These are phyloP conservation scores for Leucocoprinus leucothites DNA, from an alignment of 768 basidiomycete genomes.

Conservation along the genomic window DNA sequence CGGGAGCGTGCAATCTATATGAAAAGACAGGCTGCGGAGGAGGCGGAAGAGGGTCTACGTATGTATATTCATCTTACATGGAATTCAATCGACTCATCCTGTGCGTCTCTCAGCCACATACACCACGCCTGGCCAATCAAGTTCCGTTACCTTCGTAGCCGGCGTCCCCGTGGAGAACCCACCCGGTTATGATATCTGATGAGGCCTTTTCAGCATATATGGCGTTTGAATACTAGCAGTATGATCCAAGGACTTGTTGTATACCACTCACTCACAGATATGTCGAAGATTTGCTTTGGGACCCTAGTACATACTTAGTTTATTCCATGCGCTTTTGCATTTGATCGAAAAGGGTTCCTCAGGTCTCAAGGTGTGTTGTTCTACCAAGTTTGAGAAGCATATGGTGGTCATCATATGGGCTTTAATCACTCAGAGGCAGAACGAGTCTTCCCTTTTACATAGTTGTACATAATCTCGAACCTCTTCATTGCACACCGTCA, in stretches of 20 bases:
- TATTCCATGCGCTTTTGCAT: neutral
- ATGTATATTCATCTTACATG: constrained; percentile 24
- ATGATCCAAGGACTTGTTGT: constrained; percentile 1
- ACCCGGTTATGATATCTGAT: constrained; percentile 41
- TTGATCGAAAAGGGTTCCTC: neutral
- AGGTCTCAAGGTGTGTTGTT: neutral
- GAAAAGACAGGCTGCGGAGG: constrained; percentile 56
- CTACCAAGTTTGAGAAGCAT: neutral
- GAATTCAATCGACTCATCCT: neutral
- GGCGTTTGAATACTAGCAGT: neutral
- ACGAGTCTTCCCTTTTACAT: too few relatives aligned
- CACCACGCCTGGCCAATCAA: constrained; percentile 43
- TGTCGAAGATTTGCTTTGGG: neutral
- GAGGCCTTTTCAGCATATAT: neutral
- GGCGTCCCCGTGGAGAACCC: constrained; percentile 48
- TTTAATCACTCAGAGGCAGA: too few relatives aligned
- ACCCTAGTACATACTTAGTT: neutral
- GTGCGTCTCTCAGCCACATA: constrained; percentile 35
- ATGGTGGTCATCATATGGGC: too few relatives aligned
- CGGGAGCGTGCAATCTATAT: constrained; percentile 74
- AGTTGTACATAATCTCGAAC: too few relatives aligned
- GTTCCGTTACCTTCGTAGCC: constrained; percentile 35
- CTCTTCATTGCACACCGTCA: too few relatives aligned
- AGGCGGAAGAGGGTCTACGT: constrained; percentile 56
- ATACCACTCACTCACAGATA: constrained; percentile 4